phyloP scores from a whole-genome alignment of 495 filamentous ascomycete species.

The Pyrenopolyporus hunteri region DNA sequence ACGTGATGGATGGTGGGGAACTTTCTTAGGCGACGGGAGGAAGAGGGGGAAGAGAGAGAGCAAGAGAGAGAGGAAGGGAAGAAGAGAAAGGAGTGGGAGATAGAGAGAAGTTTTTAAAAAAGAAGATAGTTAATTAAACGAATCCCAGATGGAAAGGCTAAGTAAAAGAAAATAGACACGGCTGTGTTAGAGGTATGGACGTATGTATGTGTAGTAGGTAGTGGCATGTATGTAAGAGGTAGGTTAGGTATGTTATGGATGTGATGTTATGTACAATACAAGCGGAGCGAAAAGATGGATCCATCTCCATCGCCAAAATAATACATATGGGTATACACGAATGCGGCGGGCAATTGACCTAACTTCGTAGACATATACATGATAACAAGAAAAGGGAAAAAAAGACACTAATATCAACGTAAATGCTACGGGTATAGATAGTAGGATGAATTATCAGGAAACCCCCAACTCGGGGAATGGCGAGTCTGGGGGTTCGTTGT shows the following conservation, averaged over 20 bases:
- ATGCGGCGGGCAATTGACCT: background rate
- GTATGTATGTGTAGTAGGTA: too few species aligned
- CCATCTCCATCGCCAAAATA: too few species aligned
- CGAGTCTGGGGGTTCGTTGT: conserved; percentile 31
- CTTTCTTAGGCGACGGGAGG: background rate
- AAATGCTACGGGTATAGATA: conserved; percentile 1
- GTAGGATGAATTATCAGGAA: background rate
- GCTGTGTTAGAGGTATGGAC: too few species aligned
- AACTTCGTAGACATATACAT: background rate
- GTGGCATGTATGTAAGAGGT: too few species aligned
- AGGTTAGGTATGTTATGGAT: too few species aligned
- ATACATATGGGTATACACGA: too few species aligned
- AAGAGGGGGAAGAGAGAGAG: background rate
- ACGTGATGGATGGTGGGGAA: conserved; percentile 17
- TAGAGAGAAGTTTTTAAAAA: too few species aligned
- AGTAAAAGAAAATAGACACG: too few species aligned
- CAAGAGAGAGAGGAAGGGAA: background rate
- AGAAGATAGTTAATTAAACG: too few species aligned
- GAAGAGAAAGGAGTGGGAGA: conserved; percentile 1
- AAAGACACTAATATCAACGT: background rate
- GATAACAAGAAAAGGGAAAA: background rate
- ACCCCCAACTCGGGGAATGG: conserved; percentile 18
- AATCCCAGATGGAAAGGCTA: too few species aligned
- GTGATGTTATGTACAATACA: too few species aligned
- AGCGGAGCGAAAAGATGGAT: too few species aligned